Percentiles rank a stretch among this genome's conserved stretches.
These are phyloP conservation scores for Naganishia onofrii DNA, from an alignment of 768 basidiomycete genomes.

Conservation along the genomic window DNA sequence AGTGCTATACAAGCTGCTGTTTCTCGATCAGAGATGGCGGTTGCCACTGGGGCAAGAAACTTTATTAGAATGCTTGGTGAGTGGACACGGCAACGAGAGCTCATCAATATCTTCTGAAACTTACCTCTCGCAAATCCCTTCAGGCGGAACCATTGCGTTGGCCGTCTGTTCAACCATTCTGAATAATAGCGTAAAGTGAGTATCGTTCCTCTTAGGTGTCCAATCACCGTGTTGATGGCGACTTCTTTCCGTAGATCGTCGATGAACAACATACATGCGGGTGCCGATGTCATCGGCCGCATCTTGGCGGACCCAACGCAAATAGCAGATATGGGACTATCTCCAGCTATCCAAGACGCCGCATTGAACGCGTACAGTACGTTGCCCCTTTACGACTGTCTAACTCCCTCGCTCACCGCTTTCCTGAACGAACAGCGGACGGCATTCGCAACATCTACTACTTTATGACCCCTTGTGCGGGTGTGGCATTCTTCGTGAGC, in stretches of 20 bases:
- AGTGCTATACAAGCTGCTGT: constrained; percentile 75
- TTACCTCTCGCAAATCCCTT: neutral
- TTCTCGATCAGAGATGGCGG: constrained; percentile 68
- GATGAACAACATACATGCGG: constrained; percentile 1
- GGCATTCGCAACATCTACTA: constrained; percentile 66
- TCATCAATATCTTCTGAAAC: neutral
- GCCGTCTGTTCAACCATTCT: constrained; percentile 65
- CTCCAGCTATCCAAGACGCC: constrained; percentile 20
- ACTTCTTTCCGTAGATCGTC: constrained; percentile 2
- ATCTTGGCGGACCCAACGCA: constrained; percentile 45
- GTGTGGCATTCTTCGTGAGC: constrained; percentile 60
- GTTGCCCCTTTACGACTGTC: no score
- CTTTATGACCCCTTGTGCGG: constrained; percentile 61
- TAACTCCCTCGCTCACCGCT: no score
- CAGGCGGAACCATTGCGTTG: constrained; percentile 62
- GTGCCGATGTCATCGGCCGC: constrained; percentile 21
- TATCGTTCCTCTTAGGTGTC: neutral
- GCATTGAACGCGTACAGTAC: constrained; percentile 44
- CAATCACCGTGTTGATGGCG: neutral
- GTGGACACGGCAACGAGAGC: neutral
- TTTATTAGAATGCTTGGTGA: constrained; percentile 66
- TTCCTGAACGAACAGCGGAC: constrained; percentile 53
- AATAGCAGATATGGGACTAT: constrained; percentile 31
- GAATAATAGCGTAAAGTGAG: constrained; percentile 48
- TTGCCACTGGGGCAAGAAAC: constrained; percentile 60